Evolutionary conservation across 73 alveolate species (phyloP), one percentile per base, ranked within the genome.

Genomic region (Blepharisma japonicum): DNA sequence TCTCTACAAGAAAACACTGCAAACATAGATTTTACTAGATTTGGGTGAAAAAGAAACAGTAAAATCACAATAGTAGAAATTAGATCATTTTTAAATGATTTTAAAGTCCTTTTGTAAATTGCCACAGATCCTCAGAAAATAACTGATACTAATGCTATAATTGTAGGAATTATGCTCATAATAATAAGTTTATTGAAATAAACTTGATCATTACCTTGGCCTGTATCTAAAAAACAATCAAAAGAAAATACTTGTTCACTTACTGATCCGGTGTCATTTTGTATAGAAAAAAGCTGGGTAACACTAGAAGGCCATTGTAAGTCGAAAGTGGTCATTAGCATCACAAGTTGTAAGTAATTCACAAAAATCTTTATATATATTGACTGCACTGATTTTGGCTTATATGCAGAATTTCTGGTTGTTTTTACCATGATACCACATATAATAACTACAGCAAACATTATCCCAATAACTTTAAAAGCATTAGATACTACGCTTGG

Each of bases 251-350:
- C n/a, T 27, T 78, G 67, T 20, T 85, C 89, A 23, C 80, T 39
- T 27, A 86, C 86, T n/a, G 78, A 56, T 6, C 83, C 74, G 1
- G 88, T 82, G 45, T 82, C 85, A 20, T 83, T 8, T 9, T 82
- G 78, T 6, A 82, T 14, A 2, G 71, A 74, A 55, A 89, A 89
- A 45, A 89, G 55, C 8, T 79, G 45, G 9, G 7, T 51, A 1
- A 89, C 83, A 23, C 48, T 21, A 3, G 68, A 71, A 45, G 95
- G 92, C 95, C 95, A 89, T 27, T 89, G 51, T 3, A 89, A 74
- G 45, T 89, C 77, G 50, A 89, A 89, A 11, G 89, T 68, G 5
- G 95, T 85, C 45, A 86, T 61, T 23, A 89, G 61, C 9, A 80
- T 6, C 8, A 89, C 68, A 67, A 89, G 5, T 54, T 89, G 81